Evolutionary conservation across 2,329 filamentous ascomycete genomes (phyloP).

Genomic region (Botrytis fabae): DNA sequence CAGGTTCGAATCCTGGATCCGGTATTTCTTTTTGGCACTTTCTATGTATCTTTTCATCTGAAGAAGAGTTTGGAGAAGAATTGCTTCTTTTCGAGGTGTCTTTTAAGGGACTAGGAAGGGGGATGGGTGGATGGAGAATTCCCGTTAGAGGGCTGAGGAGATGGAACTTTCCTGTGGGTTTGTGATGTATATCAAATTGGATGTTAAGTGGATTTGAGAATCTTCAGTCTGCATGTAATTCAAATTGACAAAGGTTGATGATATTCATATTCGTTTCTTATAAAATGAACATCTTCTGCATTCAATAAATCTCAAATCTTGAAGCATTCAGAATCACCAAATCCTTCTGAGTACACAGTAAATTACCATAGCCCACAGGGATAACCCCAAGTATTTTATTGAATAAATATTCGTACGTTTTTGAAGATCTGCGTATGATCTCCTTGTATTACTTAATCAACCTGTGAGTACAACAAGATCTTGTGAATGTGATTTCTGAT

Average conservation of each 20-base stretch:
- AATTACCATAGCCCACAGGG: no score
- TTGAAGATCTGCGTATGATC: fast-evolving
- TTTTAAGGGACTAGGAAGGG: not conserved
- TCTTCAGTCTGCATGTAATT: not conserved
- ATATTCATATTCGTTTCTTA: not conserved
- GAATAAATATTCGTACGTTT: not conserved
- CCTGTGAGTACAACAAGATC: not conserved
- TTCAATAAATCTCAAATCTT: not conserved
- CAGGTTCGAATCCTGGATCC: not conserved
- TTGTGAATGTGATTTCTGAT: not conserved
- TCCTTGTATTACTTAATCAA: not conserved
- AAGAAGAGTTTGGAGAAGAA: not conserved
- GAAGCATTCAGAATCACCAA: no score
- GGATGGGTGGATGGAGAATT: not conserved
- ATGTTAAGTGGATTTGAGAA: not conserved
- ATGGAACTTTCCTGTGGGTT: not conserved
- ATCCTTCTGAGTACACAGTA: not conserved
- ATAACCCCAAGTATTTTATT: not conserved
- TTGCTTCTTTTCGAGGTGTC: not conserved
- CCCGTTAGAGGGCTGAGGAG: not conserved
- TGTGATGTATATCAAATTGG: not conserved
- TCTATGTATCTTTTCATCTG: not conserved
- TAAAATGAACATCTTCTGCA: not conserved
- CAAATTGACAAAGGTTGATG: not conserved
- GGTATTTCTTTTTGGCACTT: not conserved